Evolutionary conservation across 2,329 filamentous ascomycete genomes (phyloP).

Genomic region (Fusarium sp.): DNA sequence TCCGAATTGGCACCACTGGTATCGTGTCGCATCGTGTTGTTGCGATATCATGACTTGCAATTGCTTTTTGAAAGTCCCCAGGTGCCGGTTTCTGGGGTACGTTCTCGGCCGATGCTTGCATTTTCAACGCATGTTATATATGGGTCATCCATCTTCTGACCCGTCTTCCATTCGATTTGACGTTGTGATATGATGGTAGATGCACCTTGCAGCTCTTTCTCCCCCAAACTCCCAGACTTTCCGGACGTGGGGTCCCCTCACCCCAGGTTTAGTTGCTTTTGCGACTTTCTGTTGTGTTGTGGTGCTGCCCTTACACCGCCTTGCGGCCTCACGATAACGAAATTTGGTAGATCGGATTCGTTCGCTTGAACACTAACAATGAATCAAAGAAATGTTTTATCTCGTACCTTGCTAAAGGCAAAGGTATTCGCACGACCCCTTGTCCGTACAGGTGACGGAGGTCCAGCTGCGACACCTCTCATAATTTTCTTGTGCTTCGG

Average conservation of each 20-base stretch:
- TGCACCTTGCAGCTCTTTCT: not conserved
- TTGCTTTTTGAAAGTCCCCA: constrained; percentile 4
- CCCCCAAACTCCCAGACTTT: constrained; percentile 4
- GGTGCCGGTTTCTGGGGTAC: constrained; percentile 9
- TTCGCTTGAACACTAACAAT: constrained; percentile 31
- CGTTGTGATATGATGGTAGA: constrained; percentile 2
- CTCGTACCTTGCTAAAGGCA: constrained; percentile 54
- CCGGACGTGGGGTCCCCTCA: constrained; percentile 34
- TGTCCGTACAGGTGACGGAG: constrained; percentile 45
- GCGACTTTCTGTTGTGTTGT: not conserved
- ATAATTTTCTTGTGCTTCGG: constrained; percentile 28
- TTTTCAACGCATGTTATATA: constrained; percentile 24
- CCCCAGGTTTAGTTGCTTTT: constrained; percentile 23
- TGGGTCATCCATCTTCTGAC: constrained; percentile 28
- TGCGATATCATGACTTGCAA: constrained; percentile 13
- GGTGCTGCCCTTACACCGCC: constrained; percentile 39
- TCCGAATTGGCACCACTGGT: constrained; percentile 44
- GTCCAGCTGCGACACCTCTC: constrained; percentile 50
- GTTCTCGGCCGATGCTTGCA: constrained; percentile 40
- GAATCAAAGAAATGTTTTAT: constrained; percentile 8
- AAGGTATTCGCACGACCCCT: constrained; percentile 52
- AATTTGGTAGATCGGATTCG: constrained; percentile 33
- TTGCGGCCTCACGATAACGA: constrained; percentile 32
- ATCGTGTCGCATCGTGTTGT: constrained; percentile 34
- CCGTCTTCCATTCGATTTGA: constrained; percentile 18